Evolutionary conservation across 1,284 basidiomycete species (phyloP).

Genomic region (Naganishia liquefaciens): DNA sequence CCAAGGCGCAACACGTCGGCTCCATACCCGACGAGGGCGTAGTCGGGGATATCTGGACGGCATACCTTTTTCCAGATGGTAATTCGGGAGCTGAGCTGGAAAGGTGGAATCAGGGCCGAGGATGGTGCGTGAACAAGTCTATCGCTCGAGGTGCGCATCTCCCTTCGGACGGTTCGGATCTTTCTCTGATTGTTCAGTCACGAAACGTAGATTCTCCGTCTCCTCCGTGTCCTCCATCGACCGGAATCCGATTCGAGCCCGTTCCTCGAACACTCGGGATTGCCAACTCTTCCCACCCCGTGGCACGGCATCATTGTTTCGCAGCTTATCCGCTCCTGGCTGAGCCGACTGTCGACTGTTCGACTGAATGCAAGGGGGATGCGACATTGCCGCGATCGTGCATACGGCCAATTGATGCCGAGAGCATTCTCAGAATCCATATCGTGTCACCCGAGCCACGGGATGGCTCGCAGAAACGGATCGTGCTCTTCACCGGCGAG

Average conservation of each 20-base stretch:
- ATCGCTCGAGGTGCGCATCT: slow-evolving; percentile 7
- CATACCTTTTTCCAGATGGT: background rate
- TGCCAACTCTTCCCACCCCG: background rate
- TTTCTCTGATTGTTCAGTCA: background rate
- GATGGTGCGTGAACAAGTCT: slow-evolving; percentile 21
- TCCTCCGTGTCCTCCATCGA: slow-evolving; percentile 11
- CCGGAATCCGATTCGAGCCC: slow-evolving; percentile 13
- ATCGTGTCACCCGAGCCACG: background rate
- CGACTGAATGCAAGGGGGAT: background rate
- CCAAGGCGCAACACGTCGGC: background rate
- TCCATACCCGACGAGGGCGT: background rate
- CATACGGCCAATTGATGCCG: background rate
- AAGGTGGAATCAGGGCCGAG: slow-evolving; percentile 2
- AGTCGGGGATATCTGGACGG: slow-evolving; percentile 1
- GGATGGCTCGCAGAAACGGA: background rate
- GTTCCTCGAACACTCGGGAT: background rate
- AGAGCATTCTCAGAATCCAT: slow-evolving; percentile 9
- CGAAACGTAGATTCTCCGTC: background rate
- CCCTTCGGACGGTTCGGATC: background rate
- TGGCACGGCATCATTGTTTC: slow-evolving; percentile 15
- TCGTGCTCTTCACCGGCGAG: slow-evolving; percentile 9
- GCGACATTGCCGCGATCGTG: background rate
- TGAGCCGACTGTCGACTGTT: slow-evolving; percentile 14
- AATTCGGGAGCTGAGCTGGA: background rate
- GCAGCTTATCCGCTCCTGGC: slow-evolving; percentile 26